Evolutionary conservation across 2,329 filamentous ascomycete species (phyloP), one percentile per base, ranked within the genome.

Genomic region (Cytospora paraplurivora): DNA sequence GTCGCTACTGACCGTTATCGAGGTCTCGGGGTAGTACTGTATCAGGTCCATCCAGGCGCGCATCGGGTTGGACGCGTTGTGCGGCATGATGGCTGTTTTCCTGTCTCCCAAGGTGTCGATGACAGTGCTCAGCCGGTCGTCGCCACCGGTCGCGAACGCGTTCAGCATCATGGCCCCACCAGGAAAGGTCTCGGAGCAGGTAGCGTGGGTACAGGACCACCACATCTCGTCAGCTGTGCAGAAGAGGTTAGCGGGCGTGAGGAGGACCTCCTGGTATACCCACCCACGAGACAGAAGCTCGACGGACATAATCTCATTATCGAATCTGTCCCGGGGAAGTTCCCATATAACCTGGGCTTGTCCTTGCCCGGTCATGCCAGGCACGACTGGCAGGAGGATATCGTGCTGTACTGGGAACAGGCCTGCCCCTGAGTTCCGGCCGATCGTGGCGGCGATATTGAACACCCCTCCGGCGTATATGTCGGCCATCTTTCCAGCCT

Each of bases 221-320:
- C 58, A 60, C 21, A 60, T 54, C 10, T 60, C n/a, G 1, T 33
- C n/a, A 2, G 27, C 1, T 3, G 58, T 47, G 15, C 49, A 60
- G n/a, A 60, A 37, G 13, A 60, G 50, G 1, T 54, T 60, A 7
- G 50, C 58, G 19, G 58, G 37, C 8, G 58, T 34, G 1, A 54
- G 35, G 15, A 54, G 17, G 1, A 60, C 35, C 53, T 60, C 58
- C n/a, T 60, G 58, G 4, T 35, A 54, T n/a, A 60, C 50, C 58
- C 58, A 60, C 4, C 58, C 58, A 5, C 58, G 58, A 17, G 58
- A 49, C 1, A 60, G 38, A 3, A 60, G 37, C 19, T 49, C 35
- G 2, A 35, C 47, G 2, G 17, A n/a, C 6, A 54, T 1, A 0
- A 54, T 32, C 2, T 15, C 8, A 12, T 11, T 7, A 0, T 34